Evolutionary conservation across 2,329 filamentous ascomycete species (phyloP).

Genomic region (Trichoderma aggressivum): DNA sequence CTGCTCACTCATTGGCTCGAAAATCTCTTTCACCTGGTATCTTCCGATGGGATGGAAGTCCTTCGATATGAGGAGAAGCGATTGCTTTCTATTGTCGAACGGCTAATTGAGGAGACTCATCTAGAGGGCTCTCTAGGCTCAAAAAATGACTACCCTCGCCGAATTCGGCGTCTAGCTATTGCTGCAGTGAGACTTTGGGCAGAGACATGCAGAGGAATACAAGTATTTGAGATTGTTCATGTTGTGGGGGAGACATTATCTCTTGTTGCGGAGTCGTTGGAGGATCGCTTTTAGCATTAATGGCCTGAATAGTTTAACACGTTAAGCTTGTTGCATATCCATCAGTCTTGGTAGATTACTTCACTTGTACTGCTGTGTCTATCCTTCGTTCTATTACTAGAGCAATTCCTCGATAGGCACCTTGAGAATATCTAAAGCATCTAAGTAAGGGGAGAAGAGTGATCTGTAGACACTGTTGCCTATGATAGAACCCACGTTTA

Average conservation of each 20-base stretch:
- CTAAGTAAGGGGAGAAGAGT: no score
- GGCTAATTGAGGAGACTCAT: background rate
- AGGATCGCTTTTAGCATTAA: background rate
- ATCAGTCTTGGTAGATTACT: no score
- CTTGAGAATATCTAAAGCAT: no score
- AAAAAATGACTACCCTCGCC: background rate
- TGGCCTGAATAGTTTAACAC: background rate
- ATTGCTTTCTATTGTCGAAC: background rate
- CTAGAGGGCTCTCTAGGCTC: background rate
- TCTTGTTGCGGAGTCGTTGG: background rate
- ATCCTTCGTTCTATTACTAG: no score
- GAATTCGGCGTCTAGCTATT: background rate
- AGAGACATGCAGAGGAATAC: background rate
- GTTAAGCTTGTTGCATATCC: background rate
- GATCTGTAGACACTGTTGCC: no score
- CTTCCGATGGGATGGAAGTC: background rate
- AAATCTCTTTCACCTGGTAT: background rate
- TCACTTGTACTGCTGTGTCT: no score
- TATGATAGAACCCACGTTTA: no score
- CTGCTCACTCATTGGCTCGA: background rate
- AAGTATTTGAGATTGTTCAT: background rate
- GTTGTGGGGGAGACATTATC: background rate
- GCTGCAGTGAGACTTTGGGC: background rate
- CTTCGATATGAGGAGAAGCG: background rate
- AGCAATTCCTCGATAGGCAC: no score